phyloP scores from a whole-genome alignment of 306 rosid genomes.

The Dalbergia oliveri region DNA sequence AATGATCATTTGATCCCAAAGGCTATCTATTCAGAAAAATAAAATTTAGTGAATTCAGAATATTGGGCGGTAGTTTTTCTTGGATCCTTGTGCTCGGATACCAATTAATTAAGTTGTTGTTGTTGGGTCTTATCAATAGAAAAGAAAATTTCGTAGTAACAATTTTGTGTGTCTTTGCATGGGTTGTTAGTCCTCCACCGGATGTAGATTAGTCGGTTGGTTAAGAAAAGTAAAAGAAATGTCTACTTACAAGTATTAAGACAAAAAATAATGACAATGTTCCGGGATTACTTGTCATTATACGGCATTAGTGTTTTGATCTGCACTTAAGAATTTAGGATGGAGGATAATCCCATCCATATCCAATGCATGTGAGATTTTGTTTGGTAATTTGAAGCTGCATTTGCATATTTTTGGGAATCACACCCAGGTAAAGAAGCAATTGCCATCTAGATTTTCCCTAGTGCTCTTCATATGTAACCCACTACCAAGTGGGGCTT shows the following conservation, averaged over 20 bases:
- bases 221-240: conserved; percentile 28
- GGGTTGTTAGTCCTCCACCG: conserved; percentile 47
- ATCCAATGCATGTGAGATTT: conserved; percentile 45
- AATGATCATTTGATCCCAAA: conserved; percentile 31
- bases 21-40: neutral
- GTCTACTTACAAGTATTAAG: conserved; percentile 11
- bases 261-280: conserved; percentile 48
- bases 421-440: neutral
- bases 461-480: conserved; percentile 42
- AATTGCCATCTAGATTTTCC: conserved; percentile 18
- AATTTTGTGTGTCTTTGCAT: conserved; percentile 39
- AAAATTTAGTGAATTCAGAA: neutral
- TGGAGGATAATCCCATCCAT: neutral
- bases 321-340: conserved; percentile 19
- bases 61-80: neutral
- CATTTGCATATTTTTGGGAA: conserved; percentile 35
- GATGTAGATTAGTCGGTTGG: conserved; percentile 27
- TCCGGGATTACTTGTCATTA: conserved; percentile 3
- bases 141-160: conserved; percentile 6
- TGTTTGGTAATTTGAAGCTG: conserved; percentile 35
- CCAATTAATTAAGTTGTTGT: conserved; percentile 31
- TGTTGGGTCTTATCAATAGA: conserved; percentile 48
- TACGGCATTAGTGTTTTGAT: neutral
- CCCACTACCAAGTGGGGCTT: conserved; percentile 43
- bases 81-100: conserved; percentile 16